A percentile compares a stretch with the other conserved stretches of the same genome.
These are phyloP conservation scores for Cryphonectria naterciae DNA, from an alignment of 2,329 filamentous ascomycete species.

Conservation along the genomic window DNA sequence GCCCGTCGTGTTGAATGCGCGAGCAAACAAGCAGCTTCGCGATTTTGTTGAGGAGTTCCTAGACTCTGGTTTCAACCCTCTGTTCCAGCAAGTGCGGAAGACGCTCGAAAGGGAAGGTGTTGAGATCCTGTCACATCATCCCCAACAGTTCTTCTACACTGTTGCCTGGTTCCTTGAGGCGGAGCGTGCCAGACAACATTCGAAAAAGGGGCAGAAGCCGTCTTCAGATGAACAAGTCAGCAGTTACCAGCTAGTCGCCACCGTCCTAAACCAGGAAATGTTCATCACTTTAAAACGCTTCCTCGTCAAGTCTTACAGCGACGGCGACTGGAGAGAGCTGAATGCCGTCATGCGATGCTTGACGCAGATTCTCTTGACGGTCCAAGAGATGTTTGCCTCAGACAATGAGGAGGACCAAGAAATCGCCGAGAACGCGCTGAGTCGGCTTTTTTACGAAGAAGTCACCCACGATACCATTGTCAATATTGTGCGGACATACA, in stretches of 20 bases:
- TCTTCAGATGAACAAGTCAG: constrained; percentile 59
- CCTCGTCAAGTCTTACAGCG: constrained; percentile 78
- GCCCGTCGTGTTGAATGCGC: constrained; percentile 68
- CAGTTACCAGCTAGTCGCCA: constrained; percentile 84
- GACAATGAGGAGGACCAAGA: constrained; percentile 91
- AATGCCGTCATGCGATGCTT: constrained; percentile 92
- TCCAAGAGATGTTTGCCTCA: constrained; percentile 89
- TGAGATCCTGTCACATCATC: constrained; percentile 76
- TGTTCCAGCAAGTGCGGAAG: constrained; percentile 83
- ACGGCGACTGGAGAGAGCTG: constrained; percentile 85
- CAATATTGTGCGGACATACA: constrained; percentile 81
- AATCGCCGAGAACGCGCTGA: constrained; percentile 96
- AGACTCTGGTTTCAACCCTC: constrained; percentile 92
- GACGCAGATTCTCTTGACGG: constrained; percentile 88
- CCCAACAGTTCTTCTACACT: constrained; percentile 88
- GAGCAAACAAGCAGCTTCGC: constrained; percentile 76
- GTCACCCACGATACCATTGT: constrained; percentile 87
- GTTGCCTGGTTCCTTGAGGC: constrained; percentile 91
- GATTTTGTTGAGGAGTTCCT: constrained; percentile 91
- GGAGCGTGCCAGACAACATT: constrained; percentile 72
- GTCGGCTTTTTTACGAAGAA: constrained; percentile 98
- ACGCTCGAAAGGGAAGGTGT: constrained; percentile 89
- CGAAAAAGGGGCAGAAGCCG: constrained; percentile 58
- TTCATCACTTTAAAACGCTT: constrained; percentile 86
- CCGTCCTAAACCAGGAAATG: constrained; percentile 91